phyloP scores from a whole-genome alignment of 2,329 filamentous ascomycete species.

The Claviceps spartinae region DNA sequence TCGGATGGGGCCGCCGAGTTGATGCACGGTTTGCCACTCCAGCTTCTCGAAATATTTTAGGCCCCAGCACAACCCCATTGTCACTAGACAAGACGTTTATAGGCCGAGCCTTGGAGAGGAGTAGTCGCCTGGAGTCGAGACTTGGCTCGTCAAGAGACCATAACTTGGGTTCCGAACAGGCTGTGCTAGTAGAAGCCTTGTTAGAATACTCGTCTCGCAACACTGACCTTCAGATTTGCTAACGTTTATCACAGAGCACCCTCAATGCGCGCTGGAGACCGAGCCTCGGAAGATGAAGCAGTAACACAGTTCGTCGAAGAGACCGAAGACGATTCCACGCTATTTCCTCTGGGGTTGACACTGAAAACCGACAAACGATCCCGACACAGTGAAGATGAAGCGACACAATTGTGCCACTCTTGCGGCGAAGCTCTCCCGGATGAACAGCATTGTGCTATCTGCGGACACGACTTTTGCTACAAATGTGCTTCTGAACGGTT shows the following conservation, averaged over 20 bases:
- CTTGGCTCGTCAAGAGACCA: slow-evolving; percentile 1
- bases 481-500: slow-evolving; percentile 29
- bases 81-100: slow-evolving; percentile 4
- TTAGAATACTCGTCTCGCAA: background rate
- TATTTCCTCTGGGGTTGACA: slow-evolving; percentile 31
- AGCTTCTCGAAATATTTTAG: slow-evolving; percentile 11
- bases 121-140: slow-evolving; percentile 3
- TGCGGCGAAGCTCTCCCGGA: slow-evolving; percentile 29
- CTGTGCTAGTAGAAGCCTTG: background rate
- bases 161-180: background rate
- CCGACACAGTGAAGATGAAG: slow-evolving; percentile 11
- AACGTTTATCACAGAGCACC: background rate
- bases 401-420: slow-evolving; percentile 32
- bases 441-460: slow-evolving; percentile 29
- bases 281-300: background rate
- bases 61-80: background rate
- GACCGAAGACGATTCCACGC: slow-evolving; percentile 18
- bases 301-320: slow-evolving; percentile 21
- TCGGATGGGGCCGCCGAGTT: slow-evolving; percentile 16
- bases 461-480: slow-evolving; percentile 36
- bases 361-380: slow-evolving; percentile 19
- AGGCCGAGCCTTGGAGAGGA: slow-evolving; percentile 4
- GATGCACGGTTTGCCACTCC: slow-evolving; percentile 13
- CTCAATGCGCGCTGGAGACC: background rate
- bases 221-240: background rate